phyloP scores from a whole-genome alignment of 148 eudicot species.

The Rhododendron mucronatum region DNA sequence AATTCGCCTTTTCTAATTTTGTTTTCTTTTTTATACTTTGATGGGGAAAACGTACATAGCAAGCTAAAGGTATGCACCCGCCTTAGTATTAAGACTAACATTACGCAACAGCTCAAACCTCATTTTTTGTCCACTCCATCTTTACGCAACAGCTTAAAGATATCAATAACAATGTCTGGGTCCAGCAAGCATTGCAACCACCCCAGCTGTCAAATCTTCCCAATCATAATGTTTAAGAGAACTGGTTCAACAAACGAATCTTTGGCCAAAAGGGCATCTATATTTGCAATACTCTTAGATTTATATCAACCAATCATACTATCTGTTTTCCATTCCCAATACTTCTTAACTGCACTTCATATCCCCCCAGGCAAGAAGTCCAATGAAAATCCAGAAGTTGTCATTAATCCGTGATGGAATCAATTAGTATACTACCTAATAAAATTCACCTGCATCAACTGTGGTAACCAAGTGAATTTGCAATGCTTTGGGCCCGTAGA shows the following conservation, averaged over 20 bases:
- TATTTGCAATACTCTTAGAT: not conserved
- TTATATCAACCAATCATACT: not conserved
- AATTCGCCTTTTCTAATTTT: not conserved
- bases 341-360: not conserved
- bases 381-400: not conserved
- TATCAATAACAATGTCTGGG: not conserved
- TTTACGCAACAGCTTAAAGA: not conserved
- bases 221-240: not conserved
- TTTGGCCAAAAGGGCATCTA: not conserved
- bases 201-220: not conserved
- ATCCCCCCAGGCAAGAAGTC: not conserved
- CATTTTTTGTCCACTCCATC: not conserved
- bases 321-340: not conserved
- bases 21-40: not conserved
- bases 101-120: not conserved
- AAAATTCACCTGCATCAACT: conserved; percentile 70
- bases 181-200: not conserved
- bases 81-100: not conserved
- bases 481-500: conserved; percentile 88
- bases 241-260: too few relatives aligned
- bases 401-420: not conserved
- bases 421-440: conserved; percentile 41
- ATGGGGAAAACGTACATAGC: not conserved
- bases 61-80: not conserved
- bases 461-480: conserved; percentile 68